Percentiles rank a stretch among this genome's conserved stretches.
phyloP scores from a whole-genome alignment of 2,329 filamentous ascomycete genomes.

The Diaporthe longicolla region DNA sequence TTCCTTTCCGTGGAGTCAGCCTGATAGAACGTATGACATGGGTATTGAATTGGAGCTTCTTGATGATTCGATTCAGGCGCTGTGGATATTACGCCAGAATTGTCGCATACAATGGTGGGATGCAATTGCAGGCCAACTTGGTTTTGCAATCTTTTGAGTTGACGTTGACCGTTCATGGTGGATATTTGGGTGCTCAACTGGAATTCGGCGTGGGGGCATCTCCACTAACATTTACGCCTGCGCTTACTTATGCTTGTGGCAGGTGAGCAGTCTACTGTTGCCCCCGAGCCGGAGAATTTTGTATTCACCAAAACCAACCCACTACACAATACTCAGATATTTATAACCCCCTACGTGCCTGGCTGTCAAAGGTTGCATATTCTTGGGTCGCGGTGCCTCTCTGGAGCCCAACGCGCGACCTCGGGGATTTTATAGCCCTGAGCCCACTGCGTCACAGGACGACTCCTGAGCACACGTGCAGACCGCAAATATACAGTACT shows the following conservation, averaged over 20 bases:
- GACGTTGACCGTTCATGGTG: no score
- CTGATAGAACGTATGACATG: background rate
- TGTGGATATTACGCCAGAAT: background rate
- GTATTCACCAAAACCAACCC: background rate
- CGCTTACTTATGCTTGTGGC: no score
- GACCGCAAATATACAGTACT: no score
- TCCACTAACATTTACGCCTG: constrained; percentile 1
- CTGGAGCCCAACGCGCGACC: background rate
- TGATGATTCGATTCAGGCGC: no score
- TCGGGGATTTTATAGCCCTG: no score
- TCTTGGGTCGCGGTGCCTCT: background rate
- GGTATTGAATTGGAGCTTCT: no score
- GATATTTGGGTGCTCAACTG: no score
- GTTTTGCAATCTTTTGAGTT: no score
- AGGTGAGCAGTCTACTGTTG: background rate
- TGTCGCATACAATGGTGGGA: background rate
- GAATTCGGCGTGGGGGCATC: no score
- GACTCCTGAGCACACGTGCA: background rate
- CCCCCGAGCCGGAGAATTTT: background rate
- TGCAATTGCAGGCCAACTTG: background rate
- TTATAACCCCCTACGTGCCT: background rate
- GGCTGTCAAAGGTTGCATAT: background rate
- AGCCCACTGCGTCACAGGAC: background rate
- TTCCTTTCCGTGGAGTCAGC: background rate
- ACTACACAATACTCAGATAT: background rate